Evolutionary conservation across 192 early-diverging fungal genomes (phyloP), one percentile per base, ranked within the genome.

Genomic region (Martensiomyces pterosporus): DNA sequence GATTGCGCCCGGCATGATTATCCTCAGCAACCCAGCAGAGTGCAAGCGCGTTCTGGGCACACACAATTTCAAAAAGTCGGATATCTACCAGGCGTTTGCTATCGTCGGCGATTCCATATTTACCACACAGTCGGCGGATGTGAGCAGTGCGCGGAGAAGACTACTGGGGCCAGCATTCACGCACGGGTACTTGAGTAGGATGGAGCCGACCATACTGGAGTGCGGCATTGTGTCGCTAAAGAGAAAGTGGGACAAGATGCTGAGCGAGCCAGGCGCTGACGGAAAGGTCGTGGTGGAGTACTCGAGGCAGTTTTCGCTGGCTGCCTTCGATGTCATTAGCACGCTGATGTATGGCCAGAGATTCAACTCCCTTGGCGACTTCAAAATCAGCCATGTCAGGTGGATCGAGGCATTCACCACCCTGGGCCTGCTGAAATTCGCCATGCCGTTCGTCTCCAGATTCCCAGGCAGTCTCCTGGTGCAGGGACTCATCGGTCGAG

Each of bases 121-220:
- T 14, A 27, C 39, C 3, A 54, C 52, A 1, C 14, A 7, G 16
- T 39, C 44, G 13, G 40, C 52, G 16, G 43, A 7, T 2, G 21
- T 54, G 14, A 21, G 27, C 25, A 24, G 36, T 9, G 9, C 15
- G 42, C 39, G 52, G 16, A 43, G 33, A 15, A 2, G 52, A 2
- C 39, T 25, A 10, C 27, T 54, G 6, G 17, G 14, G 2, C 39
- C 52, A 10, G 29, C 21, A 1, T 54, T 54, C 15, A 33, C 52
- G 16, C 26, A 14, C 24, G 7, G 16, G 9, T 25, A 17, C 27
- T 12, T 54, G 16, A 16, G 14, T n/a, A 21, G 22, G 8, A 44
- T 54, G 39, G 52, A 54, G 36, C 4, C 5, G 38, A 50, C 9
- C 10, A 39, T 39, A 14, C 24, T 32, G 3, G 34, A 25, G 1